phyloP scores from a whole-genome alignment of 2,329 filamentous ascomycete species.

The Phyllosticta ampelicida region DNA sequence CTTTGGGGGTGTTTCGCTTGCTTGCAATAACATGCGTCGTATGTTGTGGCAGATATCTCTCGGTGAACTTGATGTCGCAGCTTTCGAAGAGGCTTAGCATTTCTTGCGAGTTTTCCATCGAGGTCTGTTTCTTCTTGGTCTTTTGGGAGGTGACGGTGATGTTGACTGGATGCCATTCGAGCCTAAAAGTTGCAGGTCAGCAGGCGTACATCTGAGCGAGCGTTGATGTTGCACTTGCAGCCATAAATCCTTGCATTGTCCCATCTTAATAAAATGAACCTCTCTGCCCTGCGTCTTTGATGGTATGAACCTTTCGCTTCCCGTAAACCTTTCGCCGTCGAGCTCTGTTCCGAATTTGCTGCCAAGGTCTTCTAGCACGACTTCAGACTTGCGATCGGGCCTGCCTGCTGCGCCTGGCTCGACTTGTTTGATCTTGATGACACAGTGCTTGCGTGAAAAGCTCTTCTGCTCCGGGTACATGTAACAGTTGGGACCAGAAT shows the following conservation, averaged over 20 bases:
- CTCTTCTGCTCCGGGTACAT: slow-evolving; percentile 57
- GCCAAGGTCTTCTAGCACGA: slow-evolving; percentile 63
- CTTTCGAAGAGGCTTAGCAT: slow-evolving; percentile 61
- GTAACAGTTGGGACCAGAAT: slow-evolving; percentile 40
- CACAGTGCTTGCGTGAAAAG: slow-evolving; percentile 81
- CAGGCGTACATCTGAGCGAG: background rate
- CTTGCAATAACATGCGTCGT: slow-evolving; percentile 85
- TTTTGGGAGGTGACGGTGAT: background rate
- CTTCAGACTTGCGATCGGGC: slow-evolving; percentile 50
- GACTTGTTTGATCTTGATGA: slow-evolving; percentile 59
- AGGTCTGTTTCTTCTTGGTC: background rate
- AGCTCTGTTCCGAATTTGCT: slow-evolving; percentile 77
- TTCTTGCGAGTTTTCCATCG: slow-evolving; percentile 20
- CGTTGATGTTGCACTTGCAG: slow-evolving; percentile 30
- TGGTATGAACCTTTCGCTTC: slow-evolving; percentile 26
- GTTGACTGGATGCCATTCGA: slow-evolving; percentile 3
- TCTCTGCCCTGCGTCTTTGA: slow-evolving; percentile 41
- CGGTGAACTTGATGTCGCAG: slow-evolving; percentile 77
- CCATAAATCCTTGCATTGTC: slow-evolving; percentile 55
- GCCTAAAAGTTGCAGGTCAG: background rate
- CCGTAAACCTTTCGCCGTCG: slow-evolving; percentile 61
- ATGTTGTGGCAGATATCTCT: slow-evolving; percentile 55
- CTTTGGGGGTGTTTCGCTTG: slow-evolving; percentile 82
- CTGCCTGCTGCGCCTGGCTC: slow-evolving; percentile 48
- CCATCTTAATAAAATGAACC: slow-evolving; percentile 59